Percentiles rank a stretch among this genome's conserved stretches.
Evolutionary conservation across 108 stramenopile species (phyloP).

Genomic region (Parietichytrium sp.): DNA sequence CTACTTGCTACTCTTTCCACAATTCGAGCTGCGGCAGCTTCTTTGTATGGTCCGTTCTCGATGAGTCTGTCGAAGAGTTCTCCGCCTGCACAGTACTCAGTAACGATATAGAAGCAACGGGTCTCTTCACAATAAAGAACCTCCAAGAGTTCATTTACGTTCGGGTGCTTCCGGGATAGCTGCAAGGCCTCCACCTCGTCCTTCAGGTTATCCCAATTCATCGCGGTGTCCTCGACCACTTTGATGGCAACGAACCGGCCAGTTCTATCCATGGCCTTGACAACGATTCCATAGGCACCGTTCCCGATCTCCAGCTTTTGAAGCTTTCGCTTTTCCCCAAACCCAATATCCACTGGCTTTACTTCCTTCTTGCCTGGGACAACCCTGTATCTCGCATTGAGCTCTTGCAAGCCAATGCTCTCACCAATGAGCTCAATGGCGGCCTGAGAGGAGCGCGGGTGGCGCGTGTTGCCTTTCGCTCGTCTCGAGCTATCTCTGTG

Average conservation of each 20-base stretch:
- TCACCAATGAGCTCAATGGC: conserved; percentile 7
- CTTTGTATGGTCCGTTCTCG: conserved; percentile 31
- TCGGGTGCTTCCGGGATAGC: not conserved
- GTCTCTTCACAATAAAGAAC: conserved; percentile 29
- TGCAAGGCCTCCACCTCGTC: conserved; percentile 1
- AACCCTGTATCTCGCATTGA: not conserved
- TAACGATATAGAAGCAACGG: not conserved
- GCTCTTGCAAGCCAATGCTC: not conserved
- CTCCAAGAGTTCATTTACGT: conserved; percentile 11
- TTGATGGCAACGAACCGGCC: not conserved
- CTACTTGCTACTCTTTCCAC: not conserved
- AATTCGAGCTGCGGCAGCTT: not conserved
- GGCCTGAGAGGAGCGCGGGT: not conserved
- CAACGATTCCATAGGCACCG: conserved; percentile 16
- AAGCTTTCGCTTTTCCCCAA: not conserved
- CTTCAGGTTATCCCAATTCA: not conserved
- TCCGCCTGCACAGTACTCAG: conserved; percentile 6
- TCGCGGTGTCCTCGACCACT: not conserved
- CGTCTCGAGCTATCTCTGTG: too few relatives aligned
- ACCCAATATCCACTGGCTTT: not conserved
- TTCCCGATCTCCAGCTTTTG: not conserved
- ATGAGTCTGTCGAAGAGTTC: conserved; percentile 33
- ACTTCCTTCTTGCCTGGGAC: not conserved
- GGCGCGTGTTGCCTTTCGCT: too few relatives aligned
- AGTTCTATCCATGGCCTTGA: not conserved